Base-by-base conservation (phyloP, 2,329 filamentous ascomycete genomes). In the Colletotrichum brevisporum region DNA sequence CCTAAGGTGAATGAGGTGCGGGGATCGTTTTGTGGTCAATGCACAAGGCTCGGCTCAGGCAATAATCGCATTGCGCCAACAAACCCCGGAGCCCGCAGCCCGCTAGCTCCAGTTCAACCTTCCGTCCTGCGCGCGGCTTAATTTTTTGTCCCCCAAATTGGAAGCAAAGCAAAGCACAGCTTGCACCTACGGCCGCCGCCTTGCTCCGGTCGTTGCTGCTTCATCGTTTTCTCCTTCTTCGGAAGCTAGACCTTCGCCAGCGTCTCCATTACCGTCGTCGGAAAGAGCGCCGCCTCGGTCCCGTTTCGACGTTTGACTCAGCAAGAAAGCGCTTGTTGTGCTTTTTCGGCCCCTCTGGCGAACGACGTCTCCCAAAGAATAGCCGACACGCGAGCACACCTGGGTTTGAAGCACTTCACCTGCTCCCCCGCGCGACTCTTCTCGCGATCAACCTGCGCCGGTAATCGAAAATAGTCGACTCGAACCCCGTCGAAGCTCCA, bases 1-100 rank as follows among this genome's bases (percentile, higher is more conserved):
- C 31, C 31, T 36, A 36, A 36, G 31, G 31, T 36, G 31, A 36
- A 10, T 36, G 6, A 36, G 31, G 9, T 41, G 67, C 56, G 43
- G 55, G 51, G 67, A 56, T 47, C 51, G 27, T 12, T n/a, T 0
- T 39, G 36, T 43, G 56, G 16, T 36, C 67, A 13, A 45, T 69
- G 67, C 67, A 16, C 67, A 16, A 69, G 62, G 63, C 67, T 41
- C 48, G 65, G 66, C 31, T 60, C 61, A 56, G 55, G 66, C 66
- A 69, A 53, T 61, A 53, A 56, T 69, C 63, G 62, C 56, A 55
- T 61, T 67, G 62, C 67, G 62, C 67, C 62, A 69, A 56, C 67
- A 66, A 69, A 69, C 62, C 67, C 51, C 61, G 66, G 48, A 59
- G 48, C 60, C 66, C 66, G 66, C 66, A 59, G 26, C 50, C 55